Evolutionary conservation across 257 asterid species (phyloP).

Genomic region (Knoxia roxburghii): DNA sequence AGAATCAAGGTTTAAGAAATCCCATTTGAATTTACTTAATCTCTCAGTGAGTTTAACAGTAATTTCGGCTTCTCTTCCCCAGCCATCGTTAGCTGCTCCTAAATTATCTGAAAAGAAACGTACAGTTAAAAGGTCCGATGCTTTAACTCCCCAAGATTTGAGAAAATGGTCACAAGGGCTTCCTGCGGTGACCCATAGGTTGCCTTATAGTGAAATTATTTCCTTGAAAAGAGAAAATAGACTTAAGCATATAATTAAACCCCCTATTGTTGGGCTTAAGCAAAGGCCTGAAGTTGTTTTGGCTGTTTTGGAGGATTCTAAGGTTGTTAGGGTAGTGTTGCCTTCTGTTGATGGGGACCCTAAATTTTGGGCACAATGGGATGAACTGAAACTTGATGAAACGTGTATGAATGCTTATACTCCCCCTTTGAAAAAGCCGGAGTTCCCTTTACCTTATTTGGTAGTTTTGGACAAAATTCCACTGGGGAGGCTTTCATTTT

Average conservation of each 20-base stretch:
- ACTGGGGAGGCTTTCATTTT: constrained; percentile 43
- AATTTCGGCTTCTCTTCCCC: constrained; percentile 62
- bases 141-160: constrained; percentile 60
- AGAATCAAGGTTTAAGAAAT: constrained; percentile 28
- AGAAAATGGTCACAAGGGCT: constrained; percentile 77
- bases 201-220: constrained; percentile 66
- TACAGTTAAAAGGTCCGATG: constrained; percentile 35
- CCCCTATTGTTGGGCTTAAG: constrained; percentile 44
- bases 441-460: constrained; percentile 66
- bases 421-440: constrained; percentile 69
- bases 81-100: constrained; percentile 49
- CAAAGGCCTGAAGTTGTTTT: constrained; percentile 67
- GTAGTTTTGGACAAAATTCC: constrained; percentile 53
- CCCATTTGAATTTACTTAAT: constrained; percentile 40
- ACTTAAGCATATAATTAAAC: constrained; percentile 73
- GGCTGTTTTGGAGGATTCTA: constrained; percentile 83
- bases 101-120: constrained; percentile 63
- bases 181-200: constrained; percentile 68
- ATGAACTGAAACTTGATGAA: constrained; percentile 58
- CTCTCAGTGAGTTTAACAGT: constrained; percentile 64
- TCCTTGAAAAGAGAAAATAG: constrained; percentile 59
- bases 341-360: constrained; percentile 73
- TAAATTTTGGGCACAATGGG: constrained; percentile 79
- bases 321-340: constrained; percentile 72
- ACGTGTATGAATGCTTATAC: constrained; percentile 75